These are phyloP conservation scores for Pseudogymnoascus destructans DNA, from an alignment of 2,329 filamentous ascomycete species.

Conservation along the genomic window DNA sequence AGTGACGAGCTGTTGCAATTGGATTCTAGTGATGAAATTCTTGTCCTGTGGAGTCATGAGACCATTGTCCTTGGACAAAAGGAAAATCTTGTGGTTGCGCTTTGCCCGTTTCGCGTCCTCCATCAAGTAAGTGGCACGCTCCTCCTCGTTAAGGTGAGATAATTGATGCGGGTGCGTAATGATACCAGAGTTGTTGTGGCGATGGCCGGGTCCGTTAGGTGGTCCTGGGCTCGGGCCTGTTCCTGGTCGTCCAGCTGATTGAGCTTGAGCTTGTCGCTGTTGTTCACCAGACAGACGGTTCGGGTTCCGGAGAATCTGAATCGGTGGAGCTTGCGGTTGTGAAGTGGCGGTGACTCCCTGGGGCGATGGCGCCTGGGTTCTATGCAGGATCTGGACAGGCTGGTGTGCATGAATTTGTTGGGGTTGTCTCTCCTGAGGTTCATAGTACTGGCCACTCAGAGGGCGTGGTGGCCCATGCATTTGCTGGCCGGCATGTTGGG, in stretches of 20 bases:
- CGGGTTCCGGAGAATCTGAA: slow-evolving; percentile 70
- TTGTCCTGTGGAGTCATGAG: slow-evolving; percentile 99
- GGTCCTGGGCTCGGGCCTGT: slow-evolving; percentile 13
- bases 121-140: slow-evolving; percentile 69
- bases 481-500: slow-evolving; percentile 20
- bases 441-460: not conserved
- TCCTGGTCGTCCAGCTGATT: slow-evolving; percentile 24
- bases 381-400: slow-evolving; percentile 18
- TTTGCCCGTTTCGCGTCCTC: slow-evolving; percentile 93
- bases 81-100: slow-evolving; percentile 94
- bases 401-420: slow-evolving; percentile 11
- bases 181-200: slow-evolving; percentile 31
- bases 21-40: slow-evolving; percentile 97
- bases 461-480: slow-evolving; percentile 21
- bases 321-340: slow-evolving; percentile 42
- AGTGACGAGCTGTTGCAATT: slow-evolving; percentile 87
- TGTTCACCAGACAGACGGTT: slow-evolving; percentile 46
- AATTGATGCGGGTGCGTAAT: slow-evolving; percentile 63
- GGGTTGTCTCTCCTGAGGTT: slow-evolving; percentile 1
- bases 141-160: slow-evolving; percentile 66
- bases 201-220: slow-evolving; percentile 17
- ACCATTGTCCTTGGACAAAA: slow-evolving; percentile 86
- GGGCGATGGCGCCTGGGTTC: slow-evolving; percentile 18
- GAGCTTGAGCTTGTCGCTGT: slow-evolving; percentile 27
- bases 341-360: slow-evolving; percentile 26